Conservation (phyloP, 139 green algal species). For the Tetraselmis chui region DNA sequence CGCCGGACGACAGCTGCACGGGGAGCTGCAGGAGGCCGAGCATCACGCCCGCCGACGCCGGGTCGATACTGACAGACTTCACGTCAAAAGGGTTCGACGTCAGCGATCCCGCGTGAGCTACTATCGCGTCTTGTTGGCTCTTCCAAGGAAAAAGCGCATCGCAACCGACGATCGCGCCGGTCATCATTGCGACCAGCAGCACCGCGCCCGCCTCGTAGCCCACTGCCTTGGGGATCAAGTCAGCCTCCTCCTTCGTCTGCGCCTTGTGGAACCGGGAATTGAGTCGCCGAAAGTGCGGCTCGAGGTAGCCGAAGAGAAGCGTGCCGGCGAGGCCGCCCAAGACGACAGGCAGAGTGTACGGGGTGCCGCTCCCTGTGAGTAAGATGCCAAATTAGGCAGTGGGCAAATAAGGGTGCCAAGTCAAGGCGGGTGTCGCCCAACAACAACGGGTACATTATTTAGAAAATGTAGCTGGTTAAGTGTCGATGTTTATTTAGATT, state of each 20-base stretch:
- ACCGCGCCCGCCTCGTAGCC: background rate
- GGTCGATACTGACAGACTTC: background rate
- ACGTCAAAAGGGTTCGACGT: background rate
- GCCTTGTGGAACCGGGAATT: background rate
- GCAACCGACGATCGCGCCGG: background rate
- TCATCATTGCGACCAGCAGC: background rate
- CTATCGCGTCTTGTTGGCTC: background rate
- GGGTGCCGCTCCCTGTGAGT: background rate
- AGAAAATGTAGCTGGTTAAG: too few species aligned
- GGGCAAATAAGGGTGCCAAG: too few species aligned
- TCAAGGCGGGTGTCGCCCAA: too few species aligned
- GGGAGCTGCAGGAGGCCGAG: conserved; percentile 4
- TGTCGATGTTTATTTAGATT: too few species aligned
- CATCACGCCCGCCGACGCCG: background rate
- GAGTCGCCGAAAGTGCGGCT: background rate
- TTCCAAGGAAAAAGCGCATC: background rate
- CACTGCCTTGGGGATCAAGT: background rate
- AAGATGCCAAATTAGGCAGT: too few species aligned
- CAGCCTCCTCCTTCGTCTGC: background rate
- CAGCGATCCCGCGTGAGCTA: background rate
- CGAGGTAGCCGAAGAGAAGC: conserved; percentile 2
- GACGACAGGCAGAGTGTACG: background rate
- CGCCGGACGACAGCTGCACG: background rate
- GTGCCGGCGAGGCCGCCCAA: background rate
- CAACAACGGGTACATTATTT: too few species aligned